phyloP scores from a whole-genome alignment of 2,329 filamentous ascomycete genomes.

The Zymoseptoria pseudotritici region DNA sequence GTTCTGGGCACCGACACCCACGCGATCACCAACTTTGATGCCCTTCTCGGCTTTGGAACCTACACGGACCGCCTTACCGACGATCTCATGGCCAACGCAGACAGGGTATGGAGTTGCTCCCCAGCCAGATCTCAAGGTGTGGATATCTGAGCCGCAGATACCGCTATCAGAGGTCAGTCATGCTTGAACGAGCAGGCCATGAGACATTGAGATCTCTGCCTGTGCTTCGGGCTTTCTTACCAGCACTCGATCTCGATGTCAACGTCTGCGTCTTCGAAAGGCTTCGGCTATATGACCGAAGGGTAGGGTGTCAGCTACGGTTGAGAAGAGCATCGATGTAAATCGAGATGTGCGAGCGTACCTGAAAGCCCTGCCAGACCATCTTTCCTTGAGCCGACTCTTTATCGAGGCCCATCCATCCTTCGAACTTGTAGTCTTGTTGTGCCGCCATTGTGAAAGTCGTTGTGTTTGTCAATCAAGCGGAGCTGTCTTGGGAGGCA shows the following conservation, averaged over 20 bases:
- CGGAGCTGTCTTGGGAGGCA: neutral
- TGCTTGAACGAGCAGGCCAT: neutral
- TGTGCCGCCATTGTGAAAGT: conserved; percentile 3
- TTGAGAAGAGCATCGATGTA: neutral
- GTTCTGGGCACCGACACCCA: conserved; percentile 45
- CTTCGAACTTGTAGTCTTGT: conserved; percentile 46
- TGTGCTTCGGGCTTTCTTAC: neutral
- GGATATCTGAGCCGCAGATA: conserved; percentile 29
- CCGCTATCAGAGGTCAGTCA: conserved; percentile 26
- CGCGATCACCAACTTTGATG: conserved; percentile 33
- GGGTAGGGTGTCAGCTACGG: neutral
- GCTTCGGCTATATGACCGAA: conserved; percentile 23
- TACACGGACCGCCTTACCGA: conserved; percentile 28
- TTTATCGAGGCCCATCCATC: conserved; percentile 49
- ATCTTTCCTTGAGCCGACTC: conserved; percentile 47
- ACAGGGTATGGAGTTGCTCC: conserved; percentile 34
- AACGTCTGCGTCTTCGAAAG: conserved; percentile 34
- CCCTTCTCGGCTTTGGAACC: conserved; percentile 25
- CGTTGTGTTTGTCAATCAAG: neutral
- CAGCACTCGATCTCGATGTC: conserved; percentile 31
- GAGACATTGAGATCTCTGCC: too few species aligned
- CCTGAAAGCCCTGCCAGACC: conserved; percentile 42
- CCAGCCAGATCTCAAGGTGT: conserved; percentile 35
- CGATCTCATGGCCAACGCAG: conserved; percentile 31
- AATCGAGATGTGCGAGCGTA: neutral